These are phyloP conservation scores for Rutidosis leptorrhynchoides DNA, from an alignment of 129 eudicot genomes.

Conservation along the genomic window DNA sequence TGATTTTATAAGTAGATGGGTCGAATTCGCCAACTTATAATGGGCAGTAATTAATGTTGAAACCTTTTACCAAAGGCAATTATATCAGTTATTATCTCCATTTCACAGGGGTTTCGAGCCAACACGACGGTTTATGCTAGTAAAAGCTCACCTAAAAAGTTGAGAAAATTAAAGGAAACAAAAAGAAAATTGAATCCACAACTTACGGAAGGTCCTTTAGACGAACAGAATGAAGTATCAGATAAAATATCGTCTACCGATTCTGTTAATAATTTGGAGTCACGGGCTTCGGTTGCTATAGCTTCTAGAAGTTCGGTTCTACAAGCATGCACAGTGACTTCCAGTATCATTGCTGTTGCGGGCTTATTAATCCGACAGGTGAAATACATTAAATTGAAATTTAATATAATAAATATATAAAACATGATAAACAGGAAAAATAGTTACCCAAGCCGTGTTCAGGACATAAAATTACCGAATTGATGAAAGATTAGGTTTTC, in stretches of 20 bases:
- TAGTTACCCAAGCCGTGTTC: too few relatives aligned
- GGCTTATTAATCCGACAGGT: constrained; percentile 86
- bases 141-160: constrained; percentile 45
- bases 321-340: constrained; percentile 77
- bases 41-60: background rate
- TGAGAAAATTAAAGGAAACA: constrained; percentile 39
- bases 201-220: constrained; percentile 29
- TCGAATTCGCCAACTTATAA: background rate
- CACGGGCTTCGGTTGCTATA: constrained; percentile 26
- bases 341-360: constrained; percentile 53
- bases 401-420: background rate
- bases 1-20: background rate
- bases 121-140: constrained; percentile 48
- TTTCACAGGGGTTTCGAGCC: constrained; percentile 35
- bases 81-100: background rate
- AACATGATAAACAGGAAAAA: too few relatives aligned
- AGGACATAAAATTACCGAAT: too few relatives aligned
- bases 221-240: constrained; percentile 27
- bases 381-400: too few relatives aligned
- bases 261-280: constrained; percentile 39
- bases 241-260: constrained; percentile 18
- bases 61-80: background rate
- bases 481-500: too few relatives aligned
- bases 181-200: constrained; percentile 29
- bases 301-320: constrained; percentile 80